phyloP scores from a whole-genome alignment of 495 filamentous ascomycete species.

The Glonium stellatum region DNA sequence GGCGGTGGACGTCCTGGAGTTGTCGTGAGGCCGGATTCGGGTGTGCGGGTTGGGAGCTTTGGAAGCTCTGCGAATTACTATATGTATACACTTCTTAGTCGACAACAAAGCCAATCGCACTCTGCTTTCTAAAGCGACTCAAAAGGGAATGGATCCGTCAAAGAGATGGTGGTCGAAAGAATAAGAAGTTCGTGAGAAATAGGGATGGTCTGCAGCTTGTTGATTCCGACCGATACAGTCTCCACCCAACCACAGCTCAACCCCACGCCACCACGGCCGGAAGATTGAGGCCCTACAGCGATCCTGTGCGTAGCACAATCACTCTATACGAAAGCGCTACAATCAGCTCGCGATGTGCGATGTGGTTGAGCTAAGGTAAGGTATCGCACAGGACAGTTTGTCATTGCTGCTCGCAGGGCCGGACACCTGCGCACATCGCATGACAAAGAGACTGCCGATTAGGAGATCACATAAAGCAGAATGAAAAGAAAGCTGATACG shows the following conservation, averaged over 20 bases:
- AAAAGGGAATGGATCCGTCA: not conserved
- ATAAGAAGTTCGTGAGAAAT: not conserved
- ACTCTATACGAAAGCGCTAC: not conserved
- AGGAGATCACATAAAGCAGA: not conserved
- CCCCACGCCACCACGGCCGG: not conserved
- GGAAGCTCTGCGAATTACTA: slow-evolving; percentile 4
- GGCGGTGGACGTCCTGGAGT: not conserved
- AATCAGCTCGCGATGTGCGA: not conserved
- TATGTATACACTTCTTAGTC: not conserved
- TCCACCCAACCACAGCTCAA: not conserved
- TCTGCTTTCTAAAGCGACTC: not conserved
- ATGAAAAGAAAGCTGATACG: slow-evolving; percentile 1
- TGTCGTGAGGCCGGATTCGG: not conserved
- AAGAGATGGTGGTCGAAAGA: not conserved
- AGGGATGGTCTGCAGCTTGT: not conserved
- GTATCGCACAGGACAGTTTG: not conserved
- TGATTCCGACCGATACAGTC: not conserved
- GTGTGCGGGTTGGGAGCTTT: not conserved
- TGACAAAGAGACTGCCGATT: not conserved
- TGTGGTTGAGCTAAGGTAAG: not conserved
- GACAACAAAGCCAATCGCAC: not conserved
- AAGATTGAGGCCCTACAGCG: not conserved
- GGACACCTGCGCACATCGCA: not conserved
- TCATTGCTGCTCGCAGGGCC: not conserved
- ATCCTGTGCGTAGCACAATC: not conserved